Percentiles rank a stretch among this genome's conserved stretches.
These are phyloP conservation scores for Paecilomyces formosus DNA, from an alignment of 2,329 filamentous ascomycete species.

Conservation along the genomic window DNA sequence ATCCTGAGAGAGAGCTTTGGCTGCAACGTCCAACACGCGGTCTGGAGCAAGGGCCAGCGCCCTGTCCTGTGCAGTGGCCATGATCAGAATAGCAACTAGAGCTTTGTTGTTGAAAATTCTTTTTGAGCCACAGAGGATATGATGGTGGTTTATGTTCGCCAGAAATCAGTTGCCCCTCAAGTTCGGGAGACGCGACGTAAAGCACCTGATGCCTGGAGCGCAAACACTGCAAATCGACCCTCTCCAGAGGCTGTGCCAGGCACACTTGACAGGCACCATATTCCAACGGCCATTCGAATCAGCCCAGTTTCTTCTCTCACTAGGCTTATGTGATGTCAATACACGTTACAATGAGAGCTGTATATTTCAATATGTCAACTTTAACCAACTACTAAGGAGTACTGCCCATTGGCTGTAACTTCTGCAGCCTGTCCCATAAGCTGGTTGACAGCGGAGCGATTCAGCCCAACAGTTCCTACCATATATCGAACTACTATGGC, in stretches of 20 bases:
- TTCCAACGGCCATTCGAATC: too few species aligned
- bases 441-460: too few species aligned
- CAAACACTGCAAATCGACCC: not conserved
- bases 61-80: slow-evolving; percentile 2
- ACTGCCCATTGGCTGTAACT: too few species aligned
- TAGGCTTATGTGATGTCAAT: too few species aligned
- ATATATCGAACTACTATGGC: too few species aligned
- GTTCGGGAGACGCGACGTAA: not conserved
- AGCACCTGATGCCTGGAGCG: not conserved
- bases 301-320: too few species aligned
- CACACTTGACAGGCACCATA: too few species aligned
- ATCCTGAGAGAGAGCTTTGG: slow-evolving; percentile 20
- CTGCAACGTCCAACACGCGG: slow-evolving; percentile 24
- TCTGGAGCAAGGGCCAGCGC: slow-evolving; percentile 12
- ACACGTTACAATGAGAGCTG: too few species aligned
- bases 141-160: not conserved
- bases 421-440: too few species aligned
- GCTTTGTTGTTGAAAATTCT: not conserved
- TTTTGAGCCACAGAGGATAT: not conserved
- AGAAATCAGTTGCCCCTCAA: not conserved
- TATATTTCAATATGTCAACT: too few species aligned
- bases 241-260: not conserved
- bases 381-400: too few species aligned
- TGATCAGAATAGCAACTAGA: not conserved
- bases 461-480: too few species aligned